Evolutionary conservation across 2,329 filamentous ascomycete genomes (phyloP), one percentile per base, ranked within the genome.

Genomic region (Myriosclerotinia curreyana): DNA sequence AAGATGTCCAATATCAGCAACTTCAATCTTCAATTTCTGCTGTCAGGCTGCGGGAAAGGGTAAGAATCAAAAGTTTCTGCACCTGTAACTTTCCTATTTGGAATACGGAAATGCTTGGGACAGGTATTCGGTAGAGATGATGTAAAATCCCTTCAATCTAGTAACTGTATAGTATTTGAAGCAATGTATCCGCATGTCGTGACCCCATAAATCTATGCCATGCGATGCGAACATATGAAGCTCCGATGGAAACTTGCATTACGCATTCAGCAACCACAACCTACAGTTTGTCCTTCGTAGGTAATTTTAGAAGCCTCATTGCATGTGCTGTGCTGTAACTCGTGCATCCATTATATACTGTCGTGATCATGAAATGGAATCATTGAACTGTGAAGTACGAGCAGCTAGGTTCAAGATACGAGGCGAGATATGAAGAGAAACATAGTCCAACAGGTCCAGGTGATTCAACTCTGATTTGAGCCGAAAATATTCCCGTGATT

Each of bases 211-310:
- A 38, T 2, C 20, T n/a, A 59, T 48, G 42, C 55, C n/a, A 59
- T 59, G 55, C 55, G 42, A 48, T 48, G 55, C 55, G 55, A 59
- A 59, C 55, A 48, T 17, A 59, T 59, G 55, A 59, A 59, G 20
- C 44, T 59, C 55, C 55, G 42, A 59, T 59, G 55, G 55, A 36
- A 36, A 59, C 42, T 48, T 20, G n/a, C 55, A 59, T 59, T 34
- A 15, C 31, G 42, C 55, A 48, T 58, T 58, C 55, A 48, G 42
- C 55, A 36, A 48, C 42, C 55, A 59, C 55, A 36, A 14, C 55
- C 28, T 48, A 48, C 55, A 48, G 42, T 58, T 20, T 36, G 20
- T 58, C n/a, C 55, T 48, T 22, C 31, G 20, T 11, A 36, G 22
- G 42, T 22, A 48, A 38, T 25, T 59, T 59, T 48, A 48, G 55